Base-by-base conservation (phyloP, 768 basidiomycete genomes). In the Cantharellus anzutake region DNA sequence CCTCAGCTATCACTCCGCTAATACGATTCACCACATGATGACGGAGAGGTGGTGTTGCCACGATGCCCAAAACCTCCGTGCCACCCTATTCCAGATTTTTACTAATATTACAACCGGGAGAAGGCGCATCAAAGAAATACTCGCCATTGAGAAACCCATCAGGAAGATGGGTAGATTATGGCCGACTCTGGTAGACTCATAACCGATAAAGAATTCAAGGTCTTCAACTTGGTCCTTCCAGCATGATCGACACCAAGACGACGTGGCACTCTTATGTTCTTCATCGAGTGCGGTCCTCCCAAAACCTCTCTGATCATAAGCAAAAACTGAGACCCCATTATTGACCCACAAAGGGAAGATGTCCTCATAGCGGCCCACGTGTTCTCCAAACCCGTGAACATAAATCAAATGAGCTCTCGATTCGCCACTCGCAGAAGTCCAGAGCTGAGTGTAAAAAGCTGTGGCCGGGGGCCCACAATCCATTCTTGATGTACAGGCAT, bases 371-470 rank as follows among this genome's bases (percentile, higher is more conserved):
- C 40, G 67, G 14, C 16, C 58, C 20, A 63, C 60, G 57, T 63
- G 64, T 58, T 64, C 65, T 41, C 75, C 78, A 66, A 88, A 89
- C 42, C 87, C 87, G 65, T 89, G 86, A 5, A 85, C 67, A 66
- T 83, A 85, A 63, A 89, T 76, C 37, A 88, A 63, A 4, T 72
- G 73, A 0, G 83, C 83, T 63, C 76, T 78, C 4, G 72, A 63
- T 29, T 57, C 40, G 11, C 29, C 44, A n/a, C 37, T 63, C n/a
- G 39, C 61, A 38, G 41, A 62, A 14, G 38, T 56, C 55, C 60
- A 60, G 29, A 16, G 11, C 34, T 41, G 56, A 41, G 65, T 40
- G 57, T 61, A 63, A 50, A 63, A 63, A 35, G 51, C 56, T 7
- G 60, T 61, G 35, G 39, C 14, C 37, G 4, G 4, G 41, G 56